These are phyloP conservation scores for Pseudogymnoascus sp. DNA, from an alignment of 2,329 filamentous ascomycete genomes.

Conservation along the genomic window DNA sequence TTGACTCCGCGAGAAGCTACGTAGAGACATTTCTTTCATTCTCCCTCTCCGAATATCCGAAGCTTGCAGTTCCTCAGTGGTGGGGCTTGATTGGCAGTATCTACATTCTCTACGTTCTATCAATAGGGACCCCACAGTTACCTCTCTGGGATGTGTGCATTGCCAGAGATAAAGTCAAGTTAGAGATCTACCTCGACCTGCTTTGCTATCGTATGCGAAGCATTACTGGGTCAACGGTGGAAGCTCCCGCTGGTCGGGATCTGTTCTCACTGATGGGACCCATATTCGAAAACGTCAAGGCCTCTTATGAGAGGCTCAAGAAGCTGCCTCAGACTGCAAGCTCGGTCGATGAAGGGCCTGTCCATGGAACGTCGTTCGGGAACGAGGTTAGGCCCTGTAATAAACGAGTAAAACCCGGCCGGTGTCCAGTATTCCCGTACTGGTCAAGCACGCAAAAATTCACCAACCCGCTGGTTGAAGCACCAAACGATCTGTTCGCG, in stretches of 20 bases:
- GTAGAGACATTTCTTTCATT: not conserved
- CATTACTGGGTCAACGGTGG: not conserved
- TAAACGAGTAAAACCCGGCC: not conserved
- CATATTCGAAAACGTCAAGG: not conserved
- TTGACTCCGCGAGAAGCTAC: not conserved
- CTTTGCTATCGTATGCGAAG: constrained; percentile 2
- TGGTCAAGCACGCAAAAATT: not conserved
- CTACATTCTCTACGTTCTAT: not conserved
- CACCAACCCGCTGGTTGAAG: not conserved
- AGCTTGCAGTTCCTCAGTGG: not conserved
- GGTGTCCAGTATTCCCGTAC: not conserved
- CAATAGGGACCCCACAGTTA: not conserved
- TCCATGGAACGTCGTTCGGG: not conserved
- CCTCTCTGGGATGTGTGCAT: not conserved
- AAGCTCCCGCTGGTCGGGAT: not conserved
- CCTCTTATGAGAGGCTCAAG: not conserved
- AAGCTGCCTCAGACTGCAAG: not conserved
- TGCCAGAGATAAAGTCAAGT: not conserved
- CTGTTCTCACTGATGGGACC: not conserved
- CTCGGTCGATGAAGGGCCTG: not conserved
- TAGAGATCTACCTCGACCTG: not conserved
- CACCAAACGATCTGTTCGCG: not conserved
- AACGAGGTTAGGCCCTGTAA: not conserved
- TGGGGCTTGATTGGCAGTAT: not conserved
- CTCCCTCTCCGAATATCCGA: not conserved